These are phyloP conservation scores for Boletus sp. DNA, from an alignment of 768 basidiomycete species.

Conservation along the genomic window DNA sequence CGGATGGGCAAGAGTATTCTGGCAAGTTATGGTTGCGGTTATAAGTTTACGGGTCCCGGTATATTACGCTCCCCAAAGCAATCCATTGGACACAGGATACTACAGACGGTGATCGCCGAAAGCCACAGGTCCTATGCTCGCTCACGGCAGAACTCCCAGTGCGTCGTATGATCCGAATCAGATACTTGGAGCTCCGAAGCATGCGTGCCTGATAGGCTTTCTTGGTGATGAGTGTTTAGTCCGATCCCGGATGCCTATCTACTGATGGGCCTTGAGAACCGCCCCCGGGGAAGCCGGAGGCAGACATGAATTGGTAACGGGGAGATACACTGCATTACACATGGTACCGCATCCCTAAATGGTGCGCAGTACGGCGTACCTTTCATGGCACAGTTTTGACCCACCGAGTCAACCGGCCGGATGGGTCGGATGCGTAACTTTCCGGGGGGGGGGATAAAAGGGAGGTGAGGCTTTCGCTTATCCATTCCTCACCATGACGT, in stretches of 20 bases:
- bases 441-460: constrained; percentile 4
- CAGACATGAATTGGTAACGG: neutral
- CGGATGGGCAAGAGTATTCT: neutral
- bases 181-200: neutral
- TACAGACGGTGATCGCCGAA: neutral
- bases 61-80: neutral
- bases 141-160: neutral
- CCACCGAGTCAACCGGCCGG: neutral
- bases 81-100: neutral
- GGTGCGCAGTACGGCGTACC: neutral
- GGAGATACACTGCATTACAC: neutral
- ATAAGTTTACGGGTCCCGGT: neutral
- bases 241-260: no score
- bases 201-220: neutral
- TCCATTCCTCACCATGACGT: constrained; percentile 1
- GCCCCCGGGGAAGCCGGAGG: neutral
- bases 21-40: neutral
- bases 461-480: neutral
- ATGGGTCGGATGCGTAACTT: no score
- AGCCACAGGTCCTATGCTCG: neutral
- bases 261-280: neutral
- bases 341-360: neutral
- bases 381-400: neutral
- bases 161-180: neutral
- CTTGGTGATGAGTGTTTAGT: no score